Conservation (phyloP, 2,329 filamentous ascomycete genomes). For the Ascosphaera apis region DNA sequence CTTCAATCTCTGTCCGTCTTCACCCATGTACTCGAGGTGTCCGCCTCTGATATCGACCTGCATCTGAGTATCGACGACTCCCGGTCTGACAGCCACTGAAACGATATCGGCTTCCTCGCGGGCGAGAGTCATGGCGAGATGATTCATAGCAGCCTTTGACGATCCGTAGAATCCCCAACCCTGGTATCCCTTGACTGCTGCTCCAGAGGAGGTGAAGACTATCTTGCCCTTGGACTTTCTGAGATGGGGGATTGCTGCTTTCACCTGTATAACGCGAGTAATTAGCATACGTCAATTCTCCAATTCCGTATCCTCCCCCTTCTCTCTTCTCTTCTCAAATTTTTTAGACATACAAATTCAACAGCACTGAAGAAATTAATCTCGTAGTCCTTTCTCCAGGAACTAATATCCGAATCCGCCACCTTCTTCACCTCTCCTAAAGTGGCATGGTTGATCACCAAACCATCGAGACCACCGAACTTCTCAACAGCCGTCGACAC, state of each 20-base stretch:
- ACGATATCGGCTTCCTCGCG: conserved; percentile 57
- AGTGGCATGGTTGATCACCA: conserved; percentile 74
- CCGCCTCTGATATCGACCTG: conserved; percentile 58
- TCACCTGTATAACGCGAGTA: conserved; percentile 33
- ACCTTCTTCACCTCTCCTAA: conserved; percentile 54
- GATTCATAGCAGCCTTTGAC: conserved; percentile 64
- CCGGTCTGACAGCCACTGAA: conserved; percentile 50
- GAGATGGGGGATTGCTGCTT: conserved; percentile 46
- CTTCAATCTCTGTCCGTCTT: conserved; percentile 41
- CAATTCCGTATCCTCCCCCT: not conserved
- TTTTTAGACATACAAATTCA: conserved; percentile 51
- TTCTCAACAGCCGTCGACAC: conserved; percentile 40
- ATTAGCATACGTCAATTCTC: not conserved
- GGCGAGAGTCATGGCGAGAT: conserved; percentile 48
- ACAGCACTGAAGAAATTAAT: conserved; percentile 73
- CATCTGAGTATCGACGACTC: conserved; percentile 76
- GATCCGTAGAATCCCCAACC: conserved; percentile 66
- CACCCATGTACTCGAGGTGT: conserved; percentile 38
- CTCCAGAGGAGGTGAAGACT: conserved; percentile 60
- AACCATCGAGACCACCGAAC: conserved; percentile 51
- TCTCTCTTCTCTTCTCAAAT: not conserved
- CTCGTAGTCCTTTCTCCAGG: conserved; percentile 57
- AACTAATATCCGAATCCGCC: conserved; percentile 40
- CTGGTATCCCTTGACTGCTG: conserved; percentile 39
- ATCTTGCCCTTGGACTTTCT: conserved; percentile 47